Conservation (phyloP, 129 eudicot species). For the Pseudognaphalium luteoalbum region DNA sequence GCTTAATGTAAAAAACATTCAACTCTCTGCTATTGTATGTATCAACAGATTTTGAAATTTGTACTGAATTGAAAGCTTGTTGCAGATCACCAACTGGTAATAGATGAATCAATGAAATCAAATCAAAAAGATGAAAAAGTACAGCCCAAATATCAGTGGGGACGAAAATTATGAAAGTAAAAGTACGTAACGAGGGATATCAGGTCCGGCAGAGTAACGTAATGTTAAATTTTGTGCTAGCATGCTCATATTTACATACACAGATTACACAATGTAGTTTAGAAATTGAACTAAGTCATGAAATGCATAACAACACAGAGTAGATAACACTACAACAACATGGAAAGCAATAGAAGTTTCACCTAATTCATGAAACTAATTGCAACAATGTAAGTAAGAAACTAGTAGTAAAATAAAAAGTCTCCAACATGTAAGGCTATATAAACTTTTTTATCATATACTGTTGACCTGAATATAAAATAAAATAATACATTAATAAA, state of each 20-base stretch:
- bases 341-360: not conserved
- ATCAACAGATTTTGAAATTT: no score
- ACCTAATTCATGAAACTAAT: not conserved
- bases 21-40: not conserved
- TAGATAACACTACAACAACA: not conserved
- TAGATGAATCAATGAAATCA: not conserved
- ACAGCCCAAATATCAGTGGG: slow-evolving; percentile 91
- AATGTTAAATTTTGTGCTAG: no score
- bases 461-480: not conserved
- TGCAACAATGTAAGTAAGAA: not conserved
- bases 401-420: not conserved
- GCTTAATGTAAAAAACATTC: not conserved
- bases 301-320: not conserved
- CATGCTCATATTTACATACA: no score
- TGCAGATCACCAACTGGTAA: not conserved
- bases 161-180: slow-evolving; percentile 43
- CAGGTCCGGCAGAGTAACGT: no score
- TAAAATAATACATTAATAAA: not conserved
- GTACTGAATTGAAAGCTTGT: no score
- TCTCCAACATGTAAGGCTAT: not conserved
- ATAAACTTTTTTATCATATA: not conserved
- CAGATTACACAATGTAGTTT: not conserved
- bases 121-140: slow-evolving; percentile 14
- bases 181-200: no score
- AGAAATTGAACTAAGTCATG: slow-evolving; percentile 20